phyloP scores from a whole-genome alignment of 495 filamentous ascomycete genomes.

The Aspergillus biplanus region DNA sequence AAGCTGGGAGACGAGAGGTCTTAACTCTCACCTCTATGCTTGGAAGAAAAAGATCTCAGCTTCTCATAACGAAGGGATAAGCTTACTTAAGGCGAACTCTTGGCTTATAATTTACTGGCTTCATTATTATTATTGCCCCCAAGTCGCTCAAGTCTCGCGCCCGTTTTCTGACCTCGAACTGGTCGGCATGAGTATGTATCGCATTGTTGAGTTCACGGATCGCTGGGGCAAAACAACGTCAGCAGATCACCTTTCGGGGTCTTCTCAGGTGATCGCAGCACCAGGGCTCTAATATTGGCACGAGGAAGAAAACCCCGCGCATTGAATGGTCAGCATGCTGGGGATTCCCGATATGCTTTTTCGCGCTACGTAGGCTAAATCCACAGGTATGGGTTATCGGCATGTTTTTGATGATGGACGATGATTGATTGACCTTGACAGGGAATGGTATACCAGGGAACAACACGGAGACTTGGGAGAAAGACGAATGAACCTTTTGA shows the following conservation, averaged over 20 bases:
- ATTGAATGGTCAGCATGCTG: background rate
- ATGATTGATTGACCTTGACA: background rate
- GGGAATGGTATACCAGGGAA: background rate
- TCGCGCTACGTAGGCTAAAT: background rate
- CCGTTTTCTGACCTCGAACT: conserved; percentile 14
- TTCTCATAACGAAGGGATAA: background rate
- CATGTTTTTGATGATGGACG: background rate
- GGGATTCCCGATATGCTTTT: background rate
- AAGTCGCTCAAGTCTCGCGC: background rate
- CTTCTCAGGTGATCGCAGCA: conserved; percentile 18
- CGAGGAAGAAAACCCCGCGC: background rate
- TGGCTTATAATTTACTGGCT: conserved; percentile 2
- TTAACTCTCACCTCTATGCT: background rate
- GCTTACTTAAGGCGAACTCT: background rate
- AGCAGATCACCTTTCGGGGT: conserved; percentile 18
- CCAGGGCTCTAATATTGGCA: background rate
- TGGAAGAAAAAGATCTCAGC: background rate
- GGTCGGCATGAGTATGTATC: conserved; percentile 8
- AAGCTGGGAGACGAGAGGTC: background rate
- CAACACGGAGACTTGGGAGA: background rate
- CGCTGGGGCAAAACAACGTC: conserved; percentile 14
- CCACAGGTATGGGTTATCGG: background rate
- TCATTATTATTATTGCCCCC: conserved; percentile 10
- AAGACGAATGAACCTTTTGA: background rate
- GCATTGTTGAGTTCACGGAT: conserved; percentile 13